Evolutionary conservation across 441 rosid species (phyloP).

Genomic region (Biscutella auriculata): DNA sequence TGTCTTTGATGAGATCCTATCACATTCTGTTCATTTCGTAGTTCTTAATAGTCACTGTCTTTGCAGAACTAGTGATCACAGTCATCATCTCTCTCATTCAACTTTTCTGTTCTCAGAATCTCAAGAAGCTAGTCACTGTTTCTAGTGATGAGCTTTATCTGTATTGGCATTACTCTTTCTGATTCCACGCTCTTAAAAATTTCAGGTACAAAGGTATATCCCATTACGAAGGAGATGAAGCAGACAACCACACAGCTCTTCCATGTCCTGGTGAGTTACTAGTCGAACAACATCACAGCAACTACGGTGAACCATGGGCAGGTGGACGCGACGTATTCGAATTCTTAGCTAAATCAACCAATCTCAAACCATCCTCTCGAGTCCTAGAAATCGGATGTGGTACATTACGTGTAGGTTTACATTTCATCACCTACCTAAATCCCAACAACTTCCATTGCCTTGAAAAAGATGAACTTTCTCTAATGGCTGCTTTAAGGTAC

Average conservation of each 20-base stretch:
- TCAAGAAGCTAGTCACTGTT: too few species aligned
- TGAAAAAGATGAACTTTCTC: conserved; percentile 83
- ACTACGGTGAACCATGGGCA: conserved; percentile 97
- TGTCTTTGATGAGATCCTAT: not conserved
- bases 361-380: conserved; percentile 42
- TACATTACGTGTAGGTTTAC: conserved; percentile 86
- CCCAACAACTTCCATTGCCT: conserved; percentile 68
- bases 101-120: conserved; percentile 1
- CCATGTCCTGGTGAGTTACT: conserved; percentile 94
- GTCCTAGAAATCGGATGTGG: conserved; percentile 95
- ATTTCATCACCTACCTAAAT: conserved; percentile 64
- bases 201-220: conserved; percentile 90
- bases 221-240: conserved; percentile 61
- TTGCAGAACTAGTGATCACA: not conserved
- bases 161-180: too few species aligned
- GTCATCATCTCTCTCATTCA: not conserved
- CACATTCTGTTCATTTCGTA: not conserved
- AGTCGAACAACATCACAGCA: conserved; percentile 93
- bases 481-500: conserved; percentile 85
- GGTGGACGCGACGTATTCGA: conserved; percentile 93
- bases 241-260: conserved; percentile 59
- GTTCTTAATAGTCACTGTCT: not conserved
- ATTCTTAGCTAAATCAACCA: conserved; percentile 63
- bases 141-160: too few species aligned
- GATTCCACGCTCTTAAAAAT: not conserved